Base-by-base conservation (phyloP, 1,139 yeast genomes). In the Debaryomyces sp. region DNA sequence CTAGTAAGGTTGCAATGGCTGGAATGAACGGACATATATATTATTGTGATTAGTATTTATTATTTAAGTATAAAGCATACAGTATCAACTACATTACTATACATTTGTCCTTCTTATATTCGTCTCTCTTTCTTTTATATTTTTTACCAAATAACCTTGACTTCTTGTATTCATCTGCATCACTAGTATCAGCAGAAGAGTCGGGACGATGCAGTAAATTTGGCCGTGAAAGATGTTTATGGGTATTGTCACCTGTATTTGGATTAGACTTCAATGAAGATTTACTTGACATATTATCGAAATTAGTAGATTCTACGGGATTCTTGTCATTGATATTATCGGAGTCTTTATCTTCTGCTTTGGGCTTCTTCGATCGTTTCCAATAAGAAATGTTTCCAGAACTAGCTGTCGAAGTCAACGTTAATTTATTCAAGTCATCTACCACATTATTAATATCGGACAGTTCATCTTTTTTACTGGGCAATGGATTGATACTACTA, bases 21-120 rank as follows among this genome's bases (percentile, higher is more conserved):
- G 96, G 97, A 1, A 53, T 72, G 6, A 75, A 77, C 43, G 95
- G 96, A 1, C 77, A 76, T 43, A 88, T 90, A 15, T 81, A 78
- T 59, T 74, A 80, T 58, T 85, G 87, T 70, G 90, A 85, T 57
- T 87, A 64, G 15, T 12, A 35, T 32, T 33, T 18, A 42, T 33
- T 30, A 30, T 32, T 13, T 24, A 7, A 13, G 6, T 29, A 18
- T 30, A 41, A 10, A 41, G 7, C 5, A 6, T 12, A 10, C 8
- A 22, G 10, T 22, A 30, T 34, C 10, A n/a, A 26, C 53, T 60
- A 74, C 54, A 65, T 61, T 23, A 77, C 64, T 40, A 59, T 59
- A 60, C 80, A 76, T 49, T 75, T 74, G 48, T 75, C 80, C 48
- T 62, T 66, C 51, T 63, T 72, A 52, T 73, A 72, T 9, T 61